Evolutionary conservation across 352 stramenopile genomes (phyloP).

Genomic region (Peronospora farinosa): DNA sequence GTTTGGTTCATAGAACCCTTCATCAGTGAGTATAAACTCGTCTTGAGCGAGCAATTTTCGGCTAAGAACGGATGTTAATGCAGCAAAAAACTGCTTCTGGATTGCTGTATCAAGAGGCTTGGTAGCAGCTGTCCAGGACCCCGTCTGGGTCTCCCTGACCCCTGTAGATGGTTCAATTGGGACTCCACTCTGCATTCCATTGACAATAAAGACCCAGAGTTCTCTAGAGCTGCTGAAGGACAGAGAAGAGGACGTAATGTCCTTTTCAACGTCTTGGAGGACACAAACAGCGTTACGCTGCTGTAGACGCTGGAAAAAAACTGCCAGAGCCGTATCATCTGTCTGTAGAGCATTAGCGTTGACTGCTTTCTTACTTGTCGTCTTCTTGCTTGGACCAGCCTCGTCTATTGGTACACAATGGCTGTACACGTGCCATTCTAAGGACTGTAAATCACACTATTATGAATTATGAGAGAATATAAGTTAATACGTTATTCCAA

Average conservation of each 20-base stretch:
- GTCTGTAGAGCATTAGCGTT: conserved; percentile 1
- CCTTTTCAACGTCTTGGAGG: conserved; percentile 5
- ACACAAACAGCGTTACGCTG: conserved; percentile 37
- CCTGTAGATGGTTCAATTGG: conserved; percentile 31
- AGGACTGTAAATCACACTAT: conserved; percentile 38
- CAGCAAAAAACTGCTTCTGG: conserved; percentile 38
- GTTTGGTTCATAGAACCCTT: conserved; percentile 40
- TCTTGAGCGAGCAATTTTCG: conserved; percentile 32
- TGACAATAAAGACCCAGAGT: conserved; percentile 57
- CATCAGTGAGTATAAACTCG: conserved; percentile 34
- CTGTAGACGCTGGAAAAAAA: conserved; percentile 34
- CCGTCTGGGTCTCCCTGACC: conserved; percentile 18
- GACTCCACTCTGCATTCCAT: conserved; percentile 24
- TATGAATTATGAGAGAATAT: conserved; percentile 12
- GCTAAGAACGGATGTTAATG: conserved; percentile 28
- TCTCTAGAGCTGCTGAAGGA: conserved; percentile 6
- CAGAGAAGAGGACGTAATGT: background rate
- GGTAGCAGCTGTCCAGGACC: conserved; percentile 12
- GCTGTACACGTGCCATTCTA: conserved; percentile 52
- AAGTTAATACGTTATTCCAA: conserved; percentile 1
- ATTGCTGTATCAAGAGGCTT: conserved; percentile 14
- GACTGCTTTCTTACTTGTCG: conserved; percentile 8
- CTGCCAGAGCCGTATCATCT: conserved; percentile 20
- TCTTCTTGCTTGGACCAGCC: conserved; percentile 1
- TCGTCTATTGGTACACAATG: conserved; percentile 3